Evolutionary conservation across 2,329 filamentous ascomycete species (phyloP), one percentile per base, ranked within the genome.

Genomic region (Diplodia sapinea): DNA sequence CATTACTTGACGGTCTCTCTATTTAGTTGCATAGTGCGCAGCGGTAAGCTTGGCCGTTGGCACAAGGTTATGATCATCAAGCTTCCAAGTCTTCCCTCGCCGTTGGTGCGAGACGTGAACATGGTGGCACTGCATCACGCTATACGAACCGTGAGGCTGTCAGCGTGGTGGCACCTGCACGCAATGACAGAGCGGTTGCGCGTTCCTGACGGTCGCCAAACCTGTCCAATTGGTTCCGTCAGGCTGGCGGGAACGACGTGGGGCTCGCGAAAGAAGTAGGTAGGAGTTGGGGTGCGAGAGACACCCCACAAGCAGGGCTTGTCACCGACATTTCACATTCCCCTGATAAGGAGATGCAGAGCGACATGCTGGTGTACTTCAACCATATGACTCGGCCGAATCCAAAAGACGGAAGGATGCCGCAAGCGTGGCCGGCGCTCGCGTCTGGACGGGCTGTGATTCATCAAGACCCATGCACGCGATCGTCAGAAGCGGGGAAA

Each of bases 401-500:
- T 29, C 26, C 51, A 55, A 29, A 26, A 5, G 8, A 55, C 26
- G 51, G 3, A 33, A 33, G 31, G 31, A 33, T 7, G 31, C 31
- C 31, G 31, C 8, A 9, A 33, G 31, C 31, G 31, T 33, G 31
- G 49, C 49, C 26, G 17, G 11, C 49, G 26, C 29, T 29, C 23
- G 31, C 26, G 9, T 20, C 26, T n/a, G 29, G 31, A 31, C 52
- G 31, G 52, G 52, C 52, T 55, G 52, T 55, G 52, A 55, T 55
- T 55, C 52, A 55, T 55, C 52, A 17, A 33, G 26, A 50, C 43
- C 57, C 40, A 63, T 63, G 59, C 59, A 20, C 13, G 47, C 43
- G 59, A 63, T 63, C 43, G 33, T 38, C 59, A 62, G 57, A 63
- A 63, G 59, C 59, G 59, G 59, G 59, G 59, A 63, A 63, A 43